Evolutionary conservation across 2,329 filamentous ascomycete genomes (phyloP).

Genomic region (Hymenoscyphus albidus): DNA sequence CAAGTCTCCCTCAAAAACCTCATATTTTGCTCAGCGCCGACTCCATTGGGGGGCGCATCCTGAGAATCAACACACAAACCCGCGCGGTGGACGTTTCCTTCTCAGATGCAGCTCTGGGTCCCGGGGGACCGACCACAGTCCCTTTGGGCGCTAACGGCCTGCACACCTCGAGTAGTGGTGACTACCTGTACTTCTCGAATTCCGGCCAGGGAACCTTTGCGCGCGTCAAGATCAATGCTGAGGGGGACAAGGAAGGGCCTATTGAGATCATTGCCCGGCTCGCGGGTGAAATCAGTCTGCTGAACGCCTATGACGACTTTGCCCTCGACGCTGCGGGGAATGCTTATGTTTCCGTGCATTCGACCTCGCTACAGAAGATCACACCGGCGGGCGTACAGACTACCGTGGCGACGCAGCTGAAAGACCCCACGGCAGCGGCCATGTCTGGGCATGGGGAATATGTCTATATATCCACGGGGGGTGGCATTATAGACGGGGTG

Average conservation of each 20-base stretch:
- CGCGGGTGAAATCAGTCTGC: not conserved
- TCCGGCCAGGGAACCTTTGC: constrained; percentile 7
- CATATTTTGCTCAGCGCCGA: too few relatives aligned
- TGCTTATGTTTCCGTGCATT: constrained; percentile 3
- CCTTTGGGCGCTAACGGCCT: constrained; percentile 14
- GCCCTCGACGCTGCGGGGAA: not conserved
- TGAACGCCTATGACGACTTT: not conserved
- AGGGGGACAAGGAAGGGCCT: not conserved
- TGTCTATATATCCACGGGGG: constrained; percentile 1
- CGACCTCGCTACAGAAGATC: not conserved
- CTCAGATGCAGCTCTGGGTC: not conserved
- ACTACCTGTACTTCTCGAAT: constrained; percentile 12
- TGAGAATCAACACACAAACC: constrained; percentile 10
- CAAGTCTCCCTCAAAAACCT: too few relatives aligned
- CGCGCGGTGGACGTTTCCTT: constrained; percentile 18
- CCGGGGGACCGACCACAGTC: not conserved
- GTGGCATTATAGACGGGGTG: too few relatives aligned
- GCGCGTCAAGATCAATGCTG: constrained; percentile 11
- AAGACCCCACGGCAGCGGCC: not conserved
- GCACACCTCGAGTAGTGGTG: constrained; percentile 1
- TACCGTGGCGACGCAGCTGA: not conserved
- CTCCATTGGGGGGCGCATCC: not conserved
- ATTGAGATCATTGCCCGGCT: not conserved
- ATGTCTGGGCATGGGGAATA: not conserved
- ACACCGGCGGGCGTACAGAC: not conserved